phyloP scores from a whole-genome alignment of 2,329 filamentous ascomycete species.

The Ascochyta lentis region DNA sequence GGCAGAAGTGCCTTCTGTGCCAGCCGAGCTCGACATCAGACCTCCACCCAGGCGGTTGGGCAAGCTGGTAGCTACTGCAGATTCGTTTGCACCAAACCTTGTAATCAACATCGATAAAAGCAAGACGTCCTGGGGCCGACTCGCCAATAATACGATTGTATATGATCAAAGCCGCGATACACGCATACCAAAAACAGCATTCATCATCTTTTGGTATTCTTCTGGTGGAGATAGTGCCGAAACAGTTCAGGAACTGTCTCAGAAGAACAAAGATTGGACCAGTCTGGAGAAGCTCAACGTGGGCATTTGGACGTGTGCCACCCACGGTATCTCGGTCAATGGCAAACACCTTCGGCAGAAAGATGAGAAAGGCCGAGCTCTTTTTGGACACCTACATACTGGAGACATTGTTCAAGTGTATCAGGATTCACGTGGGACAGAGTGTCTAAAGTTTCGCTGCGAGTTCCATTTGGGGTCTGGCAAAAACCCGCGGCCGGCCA shows the following conservation, averaged over 20 bases:
- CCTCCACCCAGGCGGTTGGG: constrained; percentile 61
- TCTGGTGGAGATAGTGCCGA: constrained; percentile 76
- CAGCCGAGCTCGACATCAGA: constrained; percentile 41
- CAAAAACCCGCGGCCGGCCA: constrained; percentile 33
- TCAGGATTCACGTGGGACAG: constrained; percentile 52
- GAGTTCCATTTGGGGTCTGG: constrained; percentile 53
- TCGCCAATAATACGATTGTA: constrained; percentile 69
- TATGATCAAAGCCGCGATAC: constrained; percentile 69
- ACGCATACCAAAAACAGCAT: constrained; percentile 80
- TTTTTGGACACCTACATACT: constrained; percentile 73
- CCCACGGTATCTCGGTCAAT: constrained; percentile 78
- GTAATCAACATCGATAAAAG: constrained; percentile 69
- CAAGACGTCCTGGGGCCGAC: constrained; percentile 79
- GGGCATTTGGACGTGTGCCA: constrained; percentile 81
- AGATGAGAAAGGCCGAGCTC: constrained; percentile 56
- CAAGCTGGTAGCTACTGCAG: constrained; percentile 68
- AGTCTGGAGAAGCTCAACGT: constrained; percentile 64
- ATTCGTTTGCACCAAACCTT: constrained; percentile 70
- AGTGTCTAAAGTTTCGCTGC: constrained; percentile 51
- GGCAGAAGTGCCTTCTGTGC: constrained; percentile 29
- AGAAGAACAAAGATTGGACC: constrained; percentile 61
- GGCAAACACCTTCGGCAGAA: constrained; percentile 68
- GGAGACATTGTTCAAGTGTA: constrained; percentile 81
- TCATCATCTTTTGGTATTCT: constrained; percentile 67
- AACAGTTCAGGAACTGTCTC: constrained; percentile 52